Percentiles rank a stretch among this genome's conserved stretches.
Conservation (phyloP, 345 rosid genomes). For the Rubroshorea leprosula region DNA sequence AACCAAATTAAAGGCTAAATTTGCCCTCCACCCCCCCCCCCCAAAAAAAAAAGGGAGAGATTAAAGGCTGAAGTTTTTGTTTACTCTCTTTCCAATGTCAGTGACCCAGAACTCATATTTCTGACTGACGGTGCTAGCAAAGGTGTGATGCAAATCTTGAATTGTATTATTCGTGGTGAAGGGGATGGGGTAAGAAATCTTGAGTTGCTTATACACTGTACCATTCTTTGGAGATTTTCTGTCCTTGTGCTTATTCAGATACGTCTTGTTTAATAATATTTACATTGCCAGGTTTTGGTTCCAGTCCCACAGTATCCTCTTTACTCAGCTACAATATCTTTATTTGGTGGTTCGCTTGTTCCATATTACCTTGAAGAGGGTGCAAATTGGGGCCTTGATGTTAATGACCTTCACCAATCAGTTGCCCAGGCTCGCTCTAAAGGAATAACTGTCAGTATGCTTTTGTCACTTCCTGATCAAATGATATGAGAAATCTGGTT, state of each 20-base stretch:
- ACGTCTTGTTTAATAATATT: background rate
- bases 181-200: constrained; percentile 71
- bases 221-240: background rate
- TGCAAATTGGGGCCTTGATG: constrained; percentile 97
- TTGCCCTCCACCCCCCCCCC: too few species aligned
- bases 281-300: constrained; percentile 61
- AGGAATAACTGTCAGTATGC: constrained; percentile 74
- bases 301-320: constrained; percentile 99
- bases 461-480: constrained; percentile 14
- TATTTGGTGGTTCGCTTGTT: constrained; percentile 88
- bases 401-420: constrained; percentile 65
- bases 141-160: constrained; percentile 97
- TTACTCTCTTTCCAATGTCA: constrained; percentile 32
- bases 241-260: constrained; percentile 9
- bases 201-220: constrained; percentile 7
- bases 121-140: constrained; percentile 99
- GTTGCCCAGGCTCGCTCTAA: constrained; percentile 71
- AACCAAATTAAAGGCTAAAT: constrained; percentile 9
- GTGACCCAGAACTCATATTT: constrained; percentile 92
- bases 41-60: too few species aligned
- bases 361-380: constrained; percentile 90
- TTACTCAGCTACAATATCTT: constrained; percentile 89
- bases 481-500: constrained; percentile 8
- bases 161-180: constrained; percentile 70
- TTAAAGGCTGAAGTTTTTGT: constrained; percentile 22